These are phyloP conservation scores for Jatropha podagrica DNA, from an alignment of 441 rosid species.

Conservation along the genomic window DNA sequence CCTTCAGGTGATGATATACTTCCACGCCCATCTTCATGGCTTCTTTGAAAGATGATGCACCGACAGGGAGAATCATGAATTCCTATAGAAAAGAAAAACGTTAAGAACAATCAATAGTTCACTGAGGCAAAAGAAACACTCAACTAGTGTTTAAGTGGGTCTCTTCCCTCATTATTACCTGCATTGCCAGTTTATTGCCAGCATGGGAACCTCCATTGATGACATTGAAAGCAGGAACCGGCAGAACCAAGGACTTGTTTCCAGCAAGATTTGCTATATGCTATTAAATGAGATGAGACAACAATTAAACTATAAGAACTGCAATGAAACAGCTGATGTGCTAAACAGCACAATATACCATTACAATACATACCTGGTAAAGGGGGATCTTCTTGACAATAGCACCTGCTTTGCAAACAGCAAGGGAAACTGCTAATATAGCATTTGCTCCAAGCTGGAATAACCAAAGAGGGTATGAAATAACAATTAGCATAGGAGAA, in stretches of 20 bases:
- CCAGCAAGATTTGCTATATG: constrained; percentile 96
- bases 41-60: constrained; percentile 86
- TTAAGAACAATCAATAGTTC: neutral
- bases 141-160: neutral
- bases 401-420: constrained; percentile 97
- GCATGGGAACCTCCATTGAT: constrained; percentile 99
- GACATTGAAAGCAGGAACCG: constrained; percentile 98
- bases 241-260: constrained; percentile 79
- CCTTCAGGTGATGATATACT: constrained; percentile 94
- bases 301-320: neutral
- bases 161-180: constrained; percentile 36
- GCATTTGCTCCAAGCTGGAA: constrained; percentile 97
- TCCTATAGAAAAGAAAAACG: constrained; percentile 47
- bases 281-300: constrained; percentile 38
- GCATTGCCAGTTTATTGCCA: constrained; percentile 98
- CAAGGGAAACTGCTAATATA: constrained; percentile 92
- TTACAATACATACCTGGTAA: constrained; percentile 58
- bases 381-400: constrained; percentile 75
- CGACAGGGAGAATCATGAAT: constrained; percentile 92
- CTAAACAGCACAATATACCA: neutral
- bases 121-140: neutral
- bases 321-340: neutral
- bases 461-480: neutral
- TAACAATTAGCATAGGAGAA: neutral
- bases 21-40: constrained; percentile 99